phyloP scores from a whole-genome alignment of 805 yeast species.

The Yamadazyma sp. region DNA sequence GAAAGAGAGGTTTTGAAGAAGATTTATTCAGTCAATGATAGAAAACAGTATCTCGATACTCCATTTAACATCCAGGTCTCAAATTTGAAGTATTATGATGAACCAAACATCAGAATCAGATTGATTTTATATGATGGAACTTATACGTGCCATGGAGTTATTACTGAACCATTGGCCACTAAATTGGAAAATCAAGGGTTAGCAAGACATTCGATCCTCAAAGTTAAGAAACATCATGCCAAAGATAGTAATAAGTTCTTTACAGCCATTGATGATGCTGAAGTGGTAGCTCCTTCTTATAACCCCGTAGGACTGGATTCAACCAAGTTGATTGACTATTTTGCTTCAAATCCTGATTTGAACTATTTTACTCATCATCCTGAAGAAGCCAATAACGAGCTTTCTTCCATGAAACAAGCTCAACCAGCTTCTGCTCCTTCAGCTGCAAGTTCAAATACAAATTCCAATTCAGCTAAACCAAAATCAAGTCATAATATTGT shows the following conservation, averaged over 20 bases:
- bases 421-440: constrained; percentile 4
- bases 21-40: constrained; percentile 11
- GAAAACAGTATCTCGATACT: constrained; percentile 13
- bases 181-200: constrained; percentile 41
- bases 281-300: constrained; percentile 26
- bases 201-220: constrained; percentile 42
- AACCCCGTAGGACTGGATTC: constrained; percentile 8
- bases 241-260: constrained; percentile 50
- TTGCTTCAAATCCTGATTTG: constrained; percentile 47
- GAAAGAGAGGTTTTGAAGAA: constrained; percentile 11
- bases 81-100: constrained; percentile 28
- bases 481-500: constrained; percentile 8
- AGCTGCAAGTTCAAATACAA: neutral
- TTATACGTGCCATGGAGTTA: constrained; percentile 34
- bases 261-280: constrained; percentile 45
- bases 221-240: constrained; percentile 38
- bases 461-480: constrained; percentile 1
- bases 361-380: constrained; percentile 6
- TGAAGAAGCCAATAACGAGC: constrained; percentile 6
- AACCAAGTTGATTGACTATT: constrained; percentile 47
- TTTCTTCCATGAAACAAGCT: constrained; percentile 12
- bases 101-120: constrained; percentile 24
- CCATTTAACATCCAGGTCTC: constrained; percentile 34
- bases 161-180: constrained; percentile 42
- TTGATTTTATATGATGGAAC: constrained; percentile 39